Evolutionary conservation across 768 basidiomycete genomes (phyloP).

Genomic region (Coprinopsis cinerea): DNA sequence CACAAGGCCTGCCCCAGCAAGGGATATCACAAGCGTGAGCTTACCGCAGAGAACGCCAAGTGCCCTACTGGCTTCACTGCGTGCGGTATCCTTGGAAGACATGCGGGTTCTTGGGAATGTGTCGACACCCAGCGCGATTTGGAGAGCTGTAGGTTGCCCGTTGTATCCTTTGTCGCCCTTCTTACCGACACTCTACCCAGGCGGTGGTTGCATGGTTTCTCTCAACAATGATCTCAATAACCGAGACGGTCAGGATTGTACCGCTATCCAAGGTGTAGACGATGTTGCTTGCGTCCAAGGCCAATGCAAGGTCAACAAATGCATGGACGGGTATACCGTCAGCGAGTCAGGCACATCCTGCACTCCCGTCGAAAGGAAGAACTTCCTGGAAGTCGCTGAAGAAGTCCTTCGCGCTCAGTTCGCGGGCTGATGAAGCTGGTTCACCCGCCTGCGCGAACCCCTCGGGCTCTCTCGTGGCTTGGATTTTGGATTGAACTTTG

Average conservation of each 20-base stretch:
- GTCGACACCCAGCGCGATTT: constrained; percentile 40
- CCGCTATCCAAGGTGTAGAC: constrained; percentile 39
- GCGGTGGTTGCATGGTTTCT: constrained; percentile 42
- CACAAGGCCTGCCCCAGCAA: constrained; percentile 29
- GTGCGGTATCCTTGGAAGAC: constrained; percentile 38
- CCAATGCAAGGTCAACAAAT: constrained; percentile 38
- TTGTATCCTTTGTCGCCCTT: not conserved
- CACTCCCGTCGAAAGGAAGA: constrained; percentile 3
- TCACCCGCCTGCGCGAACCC: too few relatives aligned
- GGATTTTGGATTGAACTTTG: too few relatives aligned
- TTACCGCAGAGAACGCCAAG: constrained; percentile 18
- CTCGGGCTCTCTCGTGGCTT: too few relatives aligned
- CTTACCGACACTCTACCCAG: constrained; percentile 19
- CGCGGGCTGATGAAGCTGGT: constrained; percentile 12
- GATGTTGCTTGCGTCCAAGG: constrained; percentile 44
- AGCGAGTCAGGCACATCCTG: constrained; percentile 20
- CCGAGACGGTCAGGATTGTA: constrained; percentile 41
- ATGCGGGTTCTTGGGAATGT: constrained; percentile 40
- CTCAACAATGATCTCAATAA: constrained; percentile 16
- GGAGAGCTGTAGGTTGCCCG: constrained; percentile 42
- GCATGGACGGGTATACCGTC: constrained; percentile 36
- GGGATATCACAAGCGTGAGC: constrained; percentile 24
- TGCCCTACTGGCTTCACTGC: constrained; percentile 35
- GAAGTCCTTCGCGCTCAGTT: constrained; percentile 21
- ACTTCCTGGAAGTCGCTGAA: constrained; percentile 6